Evolutionary conservation across 2,329 filamentous ascomycete species (phyloP).

Genomic region (Ceratocystis cacaofunesta): DNA sequence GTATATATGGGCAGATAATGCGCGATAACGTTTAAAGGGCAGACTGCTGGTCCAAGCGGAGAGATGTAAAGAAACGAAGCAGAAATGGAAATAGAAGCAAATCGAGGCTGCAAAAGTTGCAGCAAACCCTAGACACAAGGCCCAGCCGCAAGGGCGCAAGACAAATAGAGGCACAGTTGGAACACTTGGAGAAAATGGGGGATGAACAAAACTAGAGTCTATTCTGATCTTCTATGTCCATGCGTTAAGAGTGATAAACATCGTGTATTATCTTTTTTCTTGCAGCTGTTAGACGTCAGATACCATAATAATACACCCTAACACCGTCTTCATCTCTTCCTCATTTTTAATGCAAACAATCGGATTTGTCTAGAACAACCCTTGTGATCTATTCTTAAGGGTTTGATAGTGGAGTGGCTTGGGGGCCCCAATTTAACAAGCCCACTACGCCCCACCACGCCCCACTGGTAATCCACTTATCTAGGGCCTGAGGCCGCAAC

Average conservation of each 20-base stretch:
- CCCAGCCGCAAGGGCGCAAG: not conserved
- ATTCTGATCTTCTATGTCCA: not conserved
- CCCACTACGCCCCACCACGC: not conserved
- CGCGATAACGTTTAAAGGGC: too few species aligned
- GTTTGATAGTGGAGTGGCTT: not conserved
- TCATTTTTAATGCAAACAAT: not conserved
- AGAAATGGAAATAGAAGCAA: not conserved
- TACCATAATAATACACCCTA: too few species aligned
- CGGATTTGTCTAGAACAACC: not conserved
- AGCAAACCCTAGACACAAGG: not conserved
- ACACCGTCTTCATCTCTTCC: too few species aligned
- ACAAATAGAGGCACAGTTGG: not conserved
- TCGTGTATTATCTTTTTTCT: not conserved
- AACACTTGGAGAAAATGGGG: not conserved
- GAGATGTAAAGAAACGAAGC: not conserved
- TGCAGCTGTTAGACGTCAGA: too few species aligned
- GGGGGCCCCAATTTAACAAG: not conserved
- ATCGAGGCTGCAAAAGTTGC: not conserved
- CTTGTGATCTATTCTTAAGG: not conserved
- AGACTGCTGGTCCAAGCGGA: not conserved
- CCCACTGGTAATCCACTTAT: not conserved
- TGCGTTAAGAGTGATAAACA: not conserved
- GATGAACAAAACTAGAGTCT: not conserved
- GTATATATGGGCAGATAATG: not conserved
- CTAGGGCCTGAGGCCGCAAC: conserved; percentile 1